phyloP scores from a whole-genome alignment of 352 stramenopile species.

The Globisporangium nunn region DNA sequence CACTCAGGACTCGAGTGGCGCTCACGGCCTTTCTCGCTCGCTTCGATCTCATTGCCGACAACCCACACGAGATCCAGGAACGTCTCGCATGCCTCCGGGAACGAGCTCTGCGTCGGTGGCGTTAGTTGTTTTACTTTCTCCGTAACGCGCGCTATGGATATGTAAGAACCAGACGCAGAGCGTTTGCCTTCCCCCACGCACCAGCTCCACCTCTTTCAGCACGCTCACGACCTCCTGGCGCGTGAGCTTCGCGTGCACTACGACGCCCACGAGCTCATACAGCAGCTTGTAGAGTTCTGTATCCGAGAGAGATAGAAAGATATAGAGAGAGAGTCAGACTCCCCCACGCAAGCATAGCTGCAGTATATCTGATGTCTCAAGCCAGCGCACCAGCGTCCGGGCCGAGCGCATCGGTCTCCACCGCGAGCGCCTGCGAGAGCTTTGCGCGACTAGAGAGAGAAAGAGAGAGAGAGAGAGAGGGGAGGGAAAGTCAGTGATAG shows the following conservation, averaged over 20 bases:
- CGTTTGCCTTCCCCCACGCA: constrained; percentile 8
- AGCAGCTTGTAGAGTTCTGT: constrained; percentile 54
- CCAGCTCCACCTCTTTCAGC: constrained; percentile 61
- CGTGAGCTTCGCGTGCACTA: constrained; percentile 57
- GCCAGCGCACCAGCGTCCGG: constrained; percentile 21
- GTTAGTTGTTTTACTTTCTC: neutral
- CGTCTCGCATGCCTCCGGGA: constrained; percentile 34
- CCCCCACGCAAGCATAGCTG: too few relatives aligned
- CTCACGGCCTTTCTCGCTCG: constrained; percentile 54
- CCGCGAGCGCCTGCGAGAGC: constrained; percentile 28
- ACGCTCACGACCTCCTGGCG: constrained; percentile 65
- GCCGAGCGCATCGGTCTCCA: constrained; percentile 7
- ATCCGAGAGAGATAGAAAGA: neutral
- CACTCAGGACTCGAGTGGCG: constrained; percentile 62
- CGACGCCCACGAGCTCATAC: constrained; percentile 76
- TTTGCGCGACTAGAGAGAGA: constrained; percentile 23
- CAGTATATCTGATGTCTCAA: neutral
- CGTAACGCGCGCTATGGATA: too few relatives aligned
- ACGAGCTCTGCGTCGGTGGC: constrained; percentile 15
- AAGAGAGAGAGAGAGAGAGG: neutral
- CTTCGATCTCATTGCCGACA: constrained; percentile 71
- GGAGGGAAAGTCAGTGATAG: neutral
- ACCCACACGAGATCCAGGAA: constrained; percentile 72
- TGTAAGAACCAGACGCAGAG: too few relatives aligned
- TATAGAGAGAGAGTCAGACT: neutral